Evolutionary conservation across 805 yeast genomes (phyloP), one percentile per base, ranked within the genome.

Genomic region (Yarrowia phangngaensis): DNA sequence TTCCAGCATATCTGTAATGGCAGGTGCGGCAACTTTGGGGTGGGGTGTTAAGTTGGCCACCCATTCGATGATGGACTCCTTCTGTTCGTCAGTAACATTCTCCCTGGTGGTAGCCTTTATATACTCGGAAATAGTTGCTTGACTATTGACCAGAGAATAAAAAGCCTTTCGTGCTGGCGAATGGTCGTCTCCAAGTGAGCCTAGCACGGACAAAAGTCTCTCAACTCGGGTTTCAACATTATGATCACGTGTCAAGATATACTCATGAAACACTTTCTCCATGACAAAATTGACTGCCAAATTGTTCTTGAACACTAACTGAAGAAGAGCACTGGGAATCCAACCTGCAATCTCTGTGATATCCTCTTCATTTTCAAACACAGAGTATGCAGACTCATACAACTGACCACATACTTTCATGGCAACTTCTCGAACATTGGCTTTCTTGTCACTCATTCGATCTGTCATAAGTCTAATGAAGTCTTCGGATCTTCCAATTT

Each of bases 221-320:
- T 65, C 60, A 0, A 79, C 80, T 50, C 95, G 68, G 24, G 58
- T 64, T 1, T 59, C 54, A 38, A 55, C 58, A 28, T 61, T 63
- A 2, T 36, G 55, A 14, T 76, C 77, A 20, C 76, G 65, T 0
- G 94, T 84, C 8, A 84, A 60, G 1, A 87, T 58, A 46, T 72
- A 70, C 51, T 82, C 87, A 55, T 80, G 73, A 2, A 88, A 55
- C 0, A 73, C 65, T 3, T 65, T 53, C 60, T 87, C 95, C 11
- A 86, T 82, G 9, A 74, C 66, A 9, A 80, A 72, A 51, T 81
- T 85, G 41, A 85, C 80, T 8, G 70, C 68, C 45, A 66, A 72
- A 56, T 84, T 88, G 60, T 86, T 85, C 54, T 88, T 81, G 58
- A 84, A 88, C 41, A 82, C 72, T 33, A 85, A 70, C 16, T 78